Evolutionary conservation across 2,329 filamentous ascomycete species (phyloP).

Genomic region (Pochonia chlamydosporia): DNA sequence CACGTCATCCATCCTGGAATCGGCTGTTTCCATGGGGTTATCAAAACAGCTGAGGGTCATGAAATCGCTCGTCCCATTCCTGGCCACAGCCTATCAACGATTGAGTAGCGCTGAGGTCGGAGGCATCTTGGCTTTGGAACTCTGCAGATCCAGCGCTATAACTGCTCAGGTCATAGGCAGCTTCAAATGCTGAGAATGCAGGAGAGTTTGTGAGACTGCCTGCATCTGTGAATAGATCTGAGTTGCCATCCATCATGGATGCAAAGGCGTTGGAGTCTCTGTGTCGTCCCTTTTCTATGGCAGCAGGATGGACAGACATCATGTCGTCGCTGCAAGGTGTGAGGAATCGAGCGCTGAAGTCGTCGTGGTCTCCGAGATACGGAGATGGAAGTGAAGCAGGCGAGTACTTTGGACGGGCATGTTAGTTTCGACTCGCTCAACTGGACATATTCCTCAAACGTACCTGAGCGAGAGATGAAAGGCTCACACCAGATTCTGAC

Average conservation of each 20-base stretch:
- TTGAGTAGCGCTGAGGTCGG: constrained; percentile 18
- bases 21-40: constrained; percentile 14
- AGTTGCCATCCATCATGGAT: constrained; percentile 14
- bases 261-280: constrained; percentile 7
- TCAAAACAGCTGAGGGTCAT: constrained; percentile 25
- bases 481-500: constrained; percentile 27
- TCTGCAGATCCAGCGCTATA: constrained; percentile 27
- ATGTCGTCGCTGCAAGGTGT: constrained; percentile 51
- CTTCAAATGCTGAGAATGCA: constrained; percentile 34
- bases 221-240: constrained; percentile 22
- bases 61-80: constrained; percentile 25
- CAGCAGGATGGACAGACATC: constrained; percentile 22
- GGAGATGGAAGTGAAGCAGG: constrained; percentile 31
- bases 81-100: constrained; percentile 20
- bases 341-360: constrained; percentile 36
- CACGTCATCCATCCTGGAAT: not conserved
- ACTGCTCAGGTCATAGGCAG: constrained; percentile 32
- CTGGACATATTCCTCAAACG: constrained; percentile 29
- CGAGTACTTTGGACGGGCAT: constrained; percentile 29
- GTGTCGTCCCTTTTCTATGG: constrained; percentile 18
- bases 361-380: constrained; percentile 30
- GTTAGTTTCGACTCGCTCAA: constrained; percentile 23
- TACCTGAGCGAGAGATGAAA: constrained; percentile 24
- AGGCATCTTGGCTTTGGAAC: constrained; percentile 18
- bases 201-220: constrained; percentile 25